These are phyloP conservation scores for Sutorius australiensis DNA, from an alignment of 768 basidiomycete genomes.

Conservation along the genomic window DNA sequence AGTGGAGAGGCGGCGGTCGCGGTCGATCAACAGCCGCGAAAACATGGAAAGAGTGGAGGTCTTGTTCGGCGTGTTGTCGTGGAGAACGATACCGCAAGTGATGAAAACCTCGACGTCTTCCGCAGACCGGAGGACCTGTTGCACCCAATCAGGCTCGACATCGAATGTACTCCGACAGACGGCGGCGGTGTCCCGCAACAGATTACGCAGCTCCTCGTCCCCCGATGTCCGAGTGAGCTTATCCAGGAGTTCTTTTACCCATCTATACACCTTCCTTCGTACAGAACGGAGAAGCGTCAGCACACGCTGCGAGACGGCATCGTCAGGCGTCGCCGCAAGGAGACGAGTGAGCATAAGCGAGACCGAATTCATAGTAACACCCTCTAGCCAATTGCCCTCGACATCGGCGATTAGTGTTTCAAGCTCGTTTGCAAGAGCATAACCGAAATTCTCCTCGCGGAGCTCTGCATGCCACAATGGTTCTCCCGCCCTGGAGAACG, in stretches of 20 bases:
- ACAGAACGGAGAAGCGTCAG: conserved; percentile 27
- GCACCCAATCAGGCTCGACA: not conserved
- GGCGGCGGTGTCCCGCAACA: conserved; percentile 19
- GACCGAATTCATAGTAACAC: conserved; percentile 29
- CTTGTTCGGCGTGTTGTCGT: conserved; percentile 28
- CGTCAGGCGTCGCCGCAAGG: conserved; percentile 22
- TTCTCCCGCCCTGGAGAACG: not conserved
- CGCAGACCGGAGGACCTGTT: conserved; percentile 16
- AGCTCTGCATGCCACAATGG: conserved; percentile 41
- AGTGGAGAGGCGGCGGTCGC: conserved; percentile 33
- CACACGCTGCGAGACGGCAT: conserved; percentile 15
- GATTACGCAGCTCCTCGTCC: not conserved
- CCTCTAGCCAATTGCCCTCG: conserved; percentile 40
- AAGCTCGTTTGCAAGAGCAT: conserved; percentile 33
- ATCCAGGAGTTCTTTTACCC: conserved; percentile 34
- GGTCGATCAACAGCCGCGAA: conserved; percentile 25
- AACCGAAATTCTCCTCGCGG: conserved; percentile 27
- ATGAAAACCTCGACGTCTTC: conserved; percentile 30
- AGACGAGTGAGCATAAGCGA: conserved; percentile 35
- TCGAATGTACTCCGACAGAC: conserved; percentile 32
- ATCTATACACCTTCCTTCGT: conserved; percentile 31
- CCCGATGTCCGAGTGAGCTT: conserved; percentile 12
- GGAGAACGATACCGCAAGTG: conserved; percentile 31
- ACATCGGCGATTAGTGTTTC: conserved; percentile 31
- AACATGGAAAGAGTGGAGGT: not conserved